Evolutionary conservation across 495 filamentous ascomycete species (phyloP).

Genomic region (Melanomma pulvis-pyrius): DNA sequence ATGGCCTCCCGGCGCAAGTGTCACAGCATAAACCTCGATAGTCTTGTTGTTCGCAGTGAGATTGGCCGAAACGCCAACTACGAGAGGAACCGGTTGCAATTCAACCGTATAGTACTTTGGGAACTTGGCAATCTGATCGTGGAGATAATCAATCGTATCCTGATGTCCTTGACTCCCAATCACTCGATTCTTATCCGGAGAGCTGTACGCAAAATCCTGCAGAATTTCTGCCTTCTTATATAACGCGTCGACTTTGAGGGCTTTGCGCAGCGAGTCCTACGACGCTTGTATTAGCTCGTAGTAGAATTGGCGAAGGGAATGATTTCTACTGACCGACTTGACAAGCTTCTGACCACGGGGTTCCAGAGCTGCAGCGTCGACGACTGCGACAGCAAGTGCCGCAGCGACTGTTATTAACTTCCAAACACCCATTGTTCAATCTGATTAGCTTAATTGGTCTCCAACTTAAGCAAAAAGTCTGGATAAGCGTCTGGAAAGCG

Average conservation of each 20-base stretch:
- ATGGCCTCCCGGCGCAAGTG: constrained; percentile 55
- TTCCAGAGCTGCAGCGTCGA: not conserved
- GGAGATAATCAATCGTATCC: constrained; percentile 65
- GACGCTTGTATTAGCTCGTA: not conserved
- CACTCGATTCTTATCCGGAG: constrained; percentile 57
- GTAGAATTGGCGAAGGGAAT: not conserved
- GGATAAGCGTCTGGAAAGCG: not conserved
- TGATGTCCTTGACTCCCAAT: constrained; percentile 66
- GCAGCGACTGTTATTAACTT: constrained; percentile 9
- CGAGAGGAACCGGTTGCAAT: constrained; percentile 59
- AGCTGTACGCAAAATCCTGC: constrained; percentile 52
- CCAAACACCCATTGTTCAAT: constrained; percentile 7
- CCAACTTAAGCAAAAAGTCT: not conserved
- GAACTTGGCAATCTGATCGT: constrained; percentile 52
- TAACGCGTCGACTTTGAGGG: constrained; percentile 46
- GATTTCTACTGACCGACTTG: not conserved
- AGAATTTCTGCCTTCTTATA: constrained; percentile 46
- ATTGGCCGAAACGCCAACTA: constrained; percentile 38
- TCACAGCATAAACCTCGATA: constrained; percentile 39
- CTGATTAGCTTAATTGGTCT: not conserved
- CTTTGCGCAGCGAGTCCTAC: constrained; percentile 48
- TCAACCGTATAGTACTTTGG: constrained; percentile 61
- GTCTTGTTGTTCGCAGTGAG: constrained; percentile 41
- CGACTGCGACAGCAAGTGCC: constrained; percentile 6
- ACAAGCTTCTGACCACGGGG: not conserved